phyloP scores from a whole-genome alignment of 805 yeast genomes.

The Yarrowia divulgata region DNA sequence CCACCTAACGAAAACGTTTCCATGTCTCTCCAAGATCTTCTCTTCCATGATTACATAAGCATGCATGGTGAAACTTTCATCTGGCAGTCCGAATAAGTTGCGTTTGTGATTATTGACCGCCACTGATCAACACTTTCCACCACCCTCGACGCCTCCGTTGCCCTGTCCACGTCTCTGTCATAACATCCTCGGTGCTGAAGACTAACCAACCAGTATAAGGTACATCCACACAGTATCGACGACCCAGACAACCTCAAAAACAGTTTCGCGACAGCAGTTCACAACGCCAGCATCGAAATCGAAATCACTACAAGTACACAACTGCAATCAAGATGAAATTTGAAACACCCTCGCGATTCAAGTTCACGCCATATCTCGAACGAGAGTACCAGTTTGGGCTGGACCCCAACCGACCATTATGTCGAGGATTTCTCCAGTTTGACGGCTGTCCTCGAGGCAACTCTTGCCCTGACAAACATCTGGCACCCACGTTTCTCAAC shows the following conservation, averaged over 20 bases:
- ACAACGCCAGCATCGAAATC: not conserved
- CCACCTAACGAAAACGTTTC: not conserved
- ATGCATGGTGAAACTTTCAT: slow-evolving; percentile 20
- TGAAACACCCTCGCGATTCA: slow-evolving; percentile 30
- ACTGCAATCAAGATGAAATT: slow-evolving; percentile 5
- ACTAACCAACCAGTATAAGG: not conserved
- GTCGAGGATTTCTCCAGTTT: slow-evolving; percentile 68
- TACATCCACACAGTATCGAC: not conserved
- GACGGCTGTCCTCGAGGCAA: slow-evolving; percentile 85
- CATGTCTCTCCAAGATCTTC: not conserved
- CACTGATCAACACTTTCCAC: not conserved
- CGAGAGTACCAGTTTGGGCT: slow-evolving; percentile 81
- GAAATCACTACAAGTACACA: not conserved
- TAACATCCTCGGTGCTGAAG: not conserved
- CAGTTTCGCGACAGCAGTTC: not conserved
- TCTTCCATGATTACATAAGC: not conserved
- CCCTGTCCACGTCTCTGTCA: not conserved
- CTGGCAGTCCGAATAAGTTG: not conserved
- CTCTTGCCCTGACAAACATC: slow-evolving; percentile 88
- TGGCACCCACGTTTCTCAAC: slow-evolving; percentile 66
- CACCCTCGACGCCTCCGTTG: not conserved
- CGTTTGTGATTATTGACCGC: not conserved
- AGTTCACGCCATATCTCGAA: slow-evolving; percentile 80
- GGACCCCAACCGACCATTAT: slow-evolving; percentile 88
- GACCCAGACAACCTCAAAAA: not conserved